Evolutionary conservation across 371 early-diverging fungal genomes (phyloP).

Genomic region (Batkoa obscura): DNA sequence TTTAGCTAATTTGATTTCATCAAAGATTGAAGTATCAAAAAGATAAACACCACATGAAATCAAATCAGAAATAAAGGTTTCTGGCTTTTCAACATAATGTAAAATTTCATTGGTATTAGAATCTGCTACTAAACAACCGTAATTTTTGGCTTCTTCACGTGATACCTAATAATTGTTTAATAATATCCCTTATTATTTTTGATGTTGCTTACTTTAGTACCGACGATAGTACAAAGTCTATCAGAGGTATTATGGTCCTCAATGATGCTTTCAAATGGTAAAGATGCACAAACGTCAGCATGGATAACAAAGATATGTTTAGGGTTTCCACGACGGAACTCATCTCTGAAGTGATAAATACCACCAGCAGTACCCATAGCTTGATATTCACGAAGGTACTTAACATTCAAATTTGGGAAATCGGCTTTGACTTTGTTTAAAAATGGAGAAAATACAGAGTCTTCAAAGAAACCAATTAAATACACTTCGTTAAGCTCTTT

Average conservation of each 20-base stretch:
- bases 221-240: slow-evolving; percentile 68
- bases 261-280: slow-evolving; percentile 78
- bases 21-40: slow-evolving; percentile 69
- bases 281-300: slow-evolving; percentile 83
- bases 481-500: slow-evolving; percentile 77
- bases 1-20: slow-evolving; percentile 59
- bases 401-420: slow-evolving; percentile 61
- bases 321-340: slow-evolving; percentile 75
- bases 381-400: slow-evolving; percentile 94
- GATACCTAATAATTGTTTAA: slow-evolving; percentile 20
- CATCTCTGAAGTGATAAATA: slow-evolving; percentile 92
- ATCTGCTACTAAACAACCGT: slow-evolving; percentile 80
- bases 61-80: slow-evolving; percentile 78
- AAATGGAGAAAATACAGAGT: slow-evolving; percentile 70
- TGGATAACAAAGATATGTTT: slow-evolving; percentile 87
- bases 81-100: slow-evolving; percentile 96
- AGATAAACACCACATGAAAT: slow-evolving; percentile 88
- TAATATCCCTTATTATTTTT: background rate
- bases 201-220: slow-evolving; percentile 37
- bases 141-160: slow-evolving; percentile 54
- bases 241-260: slow-evolving; percentile 55
- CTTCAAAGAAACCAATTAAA: slow-evolving; percentile 90
- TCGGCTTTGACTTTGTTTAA: slow-evolving; percentile 62
- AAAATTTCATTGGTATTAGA: slow-evolving; percentile 62
- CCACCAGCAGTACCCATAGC: slow-evolving; percentile 94